Base-by-base conservation (phyloP, 257 asterid species). In the Perilla frutescens region DNA sequence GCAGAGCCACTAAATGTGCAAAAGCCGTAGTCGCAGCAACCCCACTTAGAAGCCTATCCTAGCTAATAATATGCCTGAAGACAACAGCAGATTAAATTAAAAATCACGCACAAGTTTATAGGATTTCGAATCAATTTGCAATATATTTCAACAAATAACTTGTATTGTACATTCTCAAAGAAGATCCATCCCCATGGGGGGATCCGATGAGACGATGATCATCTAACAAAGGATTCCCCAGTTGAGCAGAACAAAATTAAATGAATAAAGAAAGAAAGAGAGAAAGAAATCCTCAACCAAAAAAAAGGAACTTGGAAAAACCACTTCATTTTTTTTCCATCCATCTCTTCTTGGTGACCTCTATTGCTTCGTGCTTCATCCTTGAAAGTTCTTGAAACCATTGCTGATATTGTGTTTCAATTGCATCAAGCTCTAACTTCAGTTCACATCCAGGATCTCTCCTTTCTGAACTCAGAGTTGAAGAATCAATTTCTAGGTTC, bases 321-420 rank as follows among this genome's bases (percentile, higher is more conserved):
- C 65, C 40, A 44, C 45, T 71, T 84, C 76, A 75, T 74, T 77
- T 75, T 36, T 75, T 81, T 12, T 79, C 20, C 81, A 64, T 71
- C 91, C 90, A 86, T 75, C 76, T 80, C 68, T 80, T 88, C 73
- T 80, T 80, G 60, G 81, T 66, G 50, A 68, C 63, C 58, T 80
- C 80, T 58, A 71, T 37, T 12, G 78, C 81, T 41, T 75, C 78
- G 40, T 66, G 63, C 68, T 75, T 80, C 78, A 80, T 66, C 71
- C 61, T 65, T 2, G 73, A 58, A 59, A 80, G 84, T 60, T 80
- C 73, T 49, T 76, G 70, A 72, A 71, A 76, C 79, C 76, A 72
- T 31, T 76, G 76, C 40, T 62, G 81, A 67, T 76, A 76, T 20
- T 75, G 75, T 62, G 45, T 39, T 44, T 76, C 84, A 26, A 80